These are phyloP conservation scores for Exophiala sp. DNA, from an alignment of 2,329 filamentous ascomycete genomes.

Conservation along the genomic window DNA sequence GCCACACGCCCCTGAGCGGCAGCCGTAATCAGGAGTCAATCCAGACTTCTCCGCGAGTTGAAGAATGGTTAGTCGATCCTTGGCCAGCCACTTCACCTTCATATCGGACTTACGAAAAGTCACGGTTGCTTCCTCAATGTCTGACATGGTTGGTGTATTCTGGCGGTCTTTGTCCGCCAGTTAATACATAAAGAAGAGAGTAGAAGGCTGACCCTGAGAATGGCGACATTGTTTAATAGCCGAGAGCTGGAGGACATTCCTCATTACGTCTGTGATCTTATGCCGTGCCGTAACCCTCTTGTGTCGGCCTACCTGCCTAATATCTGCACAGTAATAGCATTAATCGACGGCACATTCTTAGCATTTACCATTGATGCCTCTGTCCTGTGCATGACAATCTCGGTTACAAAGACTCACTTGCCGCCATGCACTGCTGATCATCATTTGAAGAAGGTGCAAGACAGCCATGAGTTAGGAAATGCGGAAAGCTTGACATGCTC, in stretches of 20 bases:
- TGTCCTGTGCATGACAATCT: too few species aligned
- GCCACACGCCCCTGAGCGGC: slow-evolving; percentile 22
- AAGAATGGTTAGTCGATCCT: slow-evolving; percentile 21
- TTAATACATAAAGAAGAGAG: not conserved
- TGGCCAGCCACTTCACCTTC: slow-evolving; percentile 22
- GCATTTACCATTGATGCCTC: too few species aligned
- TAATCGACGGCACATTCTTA: too few species aligned
- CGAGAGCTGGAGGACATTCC: too few species aligned
- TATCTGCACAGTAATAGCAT: too few species aligned
- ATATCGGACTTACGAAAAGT: slow-evolving; percentile 23
- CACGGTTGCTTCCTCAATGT: slow-evolving; percentile 25
- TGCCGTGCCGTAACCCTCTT: too few species aligned
- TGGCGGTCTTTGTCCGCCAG: not conserved
- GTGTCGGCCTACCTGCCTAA: too few species aligned
- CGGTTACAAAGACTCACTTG: too few species aligned
- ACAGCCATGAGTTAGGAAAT: not conserved
- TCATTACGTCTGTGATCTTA: too few species aligned
- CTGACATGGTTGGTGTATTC: slow-evolving; percentile 10
- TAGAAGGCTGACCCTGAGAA: not conserved
- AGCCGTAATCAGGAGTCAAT: slow-evolving; percentile 23
- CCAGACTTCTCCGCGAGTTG: slow-evolving; percentile 24
- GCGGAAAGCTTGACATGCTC: not conserved
- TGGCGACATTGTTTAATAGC: too few species aligned
- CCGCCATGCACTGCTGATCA: too few species aligned
- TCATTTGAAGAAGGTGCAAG: too few species aligned